A percentile compares a stretch with the other conserved stretches of the same genome.
Conservation (phyloP, 2,329 filamentous ascomycete species). For the Arthrobotrys pseudoclavata region DNA sequence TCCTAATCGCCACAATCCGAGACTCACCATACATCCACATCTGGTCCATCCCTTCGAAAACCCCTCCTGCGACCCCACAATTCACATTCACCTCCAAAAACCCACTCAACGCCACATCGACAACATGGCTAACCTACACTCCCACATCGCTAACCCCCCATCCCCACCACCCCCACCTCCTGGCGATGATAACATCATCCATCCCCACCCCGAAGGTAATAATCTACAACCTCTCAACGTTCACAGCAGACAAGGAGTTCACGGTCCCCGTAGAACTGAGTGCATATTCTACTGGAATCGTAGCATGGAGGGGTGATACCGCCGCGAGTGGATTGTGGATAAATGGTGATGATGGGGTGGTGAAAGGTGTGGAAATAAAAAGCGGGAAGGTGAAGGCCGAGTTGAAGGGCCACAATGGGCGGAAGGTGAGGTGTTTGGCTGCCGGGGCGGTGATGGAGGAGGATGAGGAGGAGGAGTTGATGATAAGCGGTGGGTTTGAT, state of each 20-base stretch:
- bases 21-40: constrained; percentile 50
- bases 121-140: constrained; percentile 76
- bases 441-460: constrained; percentile 72
- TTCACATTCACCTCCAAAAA: constrained; percentile 41
- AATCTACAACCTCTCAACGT: constrained; percentile 73
- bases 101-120: constrained; percentile 66
- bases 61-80: neutral
- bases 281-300: constrained; percentile 74
- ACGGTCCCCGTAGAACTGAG: constrained; percentile 75
- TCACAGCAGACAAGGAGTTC: constrained; percentile 73
- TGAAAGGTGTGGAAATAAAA: constrained; percentile 73
- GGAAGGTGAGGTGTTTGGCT: constrained; percentile 66
- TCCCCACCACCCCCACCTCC: constrained; percentile 71
- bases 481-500: constrained; percentile 77
- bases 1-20: constrained; percentile 48
- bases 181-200: constrained; percentile 74
- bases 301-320: constrained; percentile 73
- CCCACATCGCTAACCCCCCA: constrained; percentile 72
- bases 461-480: constrained; percentile 69
- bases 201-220: constrained; percentile 75
- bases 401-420: constrained; percentile 71
- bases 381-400: constrained; percentile 72
- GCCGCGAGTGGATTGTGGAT: constrained; percentile 74
- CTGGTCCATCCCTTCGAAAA: neutral
- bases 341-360: constrained; percentile 75